Percentiles rank a stretch among this genome's conserved stretches.
Evolutionary conservation across 768 basidiomycete genomes (phyloP).

Genomic region (Nevesoporus exiguus): DNA sequence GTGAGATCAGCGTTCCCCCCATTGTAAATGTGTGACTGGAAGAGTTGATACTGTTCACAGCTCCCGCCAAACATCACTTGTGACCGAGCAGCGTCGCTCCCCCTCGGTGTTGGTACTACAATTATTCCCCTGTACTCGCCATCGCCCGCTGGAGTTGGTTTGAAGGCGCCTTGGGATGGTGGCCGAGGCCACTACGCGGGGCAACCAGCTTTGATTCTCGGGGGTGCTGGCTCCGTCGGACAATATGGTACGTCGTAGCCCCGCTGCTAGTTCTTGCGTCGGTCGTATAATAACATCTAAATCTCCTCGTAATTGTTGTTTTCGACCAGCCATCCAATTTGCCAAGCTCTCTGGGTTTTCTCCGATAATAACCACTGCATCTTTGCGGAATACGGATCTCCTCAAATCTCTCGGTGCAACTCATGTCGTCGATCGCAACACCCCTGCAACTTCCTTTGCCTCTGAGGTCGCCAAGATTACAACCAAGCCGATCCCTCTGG

Average conservation of each 20-base stretch:
- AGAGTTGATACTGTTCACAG: constrained; percentile 22
- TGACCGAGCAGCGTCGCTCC: constrained; percentile 39
- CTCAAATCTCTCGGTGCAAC: constrained; percentile 38
- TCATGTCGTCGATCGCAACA: constrained; percentile 33
- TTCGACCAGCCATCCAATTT: constrained; percentile 32
- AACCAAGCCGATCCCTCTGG: constrained; percentile 8
- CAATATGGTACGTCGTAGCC: constrained; percentile 31
- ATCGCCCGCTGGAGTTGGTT: constrained; percentile 25
- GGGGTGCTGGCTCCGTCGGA: constrained; percentile 38
- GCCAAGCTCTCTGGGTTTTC: constrained; percentile 34
- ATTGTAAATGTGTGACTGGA: background rate
- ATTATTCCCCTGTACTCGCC: constrained; percentile 32
- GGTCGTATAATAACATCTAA: background rate
- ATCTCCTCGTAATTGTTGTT: background rate
- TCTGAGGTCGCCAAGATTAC: constrained; percentile 19
- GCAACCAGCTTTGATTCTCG: constrained; percentile 35
- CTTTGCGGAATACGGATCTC: constrained; percentile 30
- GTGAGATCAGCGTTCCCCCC: background rate
- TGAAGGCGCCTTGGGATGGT: constrained; percentile 35
- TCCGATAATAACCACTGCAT: constrained; percentile 40
- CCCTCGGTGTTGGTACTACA: constrained; percentile 31
- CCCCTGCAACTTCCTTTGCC: constrained; percentile 9
- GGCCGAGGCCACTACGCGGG: constrained; percentile 29
- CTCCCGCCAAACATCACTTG: constrained; percentile 37
- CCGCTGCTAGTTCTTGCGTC: constrained; percentile 1